Evolutionary conservation across 768 basidiomycete genomes (phyloP).

Genomic region (Vararia minispora): DNA sequence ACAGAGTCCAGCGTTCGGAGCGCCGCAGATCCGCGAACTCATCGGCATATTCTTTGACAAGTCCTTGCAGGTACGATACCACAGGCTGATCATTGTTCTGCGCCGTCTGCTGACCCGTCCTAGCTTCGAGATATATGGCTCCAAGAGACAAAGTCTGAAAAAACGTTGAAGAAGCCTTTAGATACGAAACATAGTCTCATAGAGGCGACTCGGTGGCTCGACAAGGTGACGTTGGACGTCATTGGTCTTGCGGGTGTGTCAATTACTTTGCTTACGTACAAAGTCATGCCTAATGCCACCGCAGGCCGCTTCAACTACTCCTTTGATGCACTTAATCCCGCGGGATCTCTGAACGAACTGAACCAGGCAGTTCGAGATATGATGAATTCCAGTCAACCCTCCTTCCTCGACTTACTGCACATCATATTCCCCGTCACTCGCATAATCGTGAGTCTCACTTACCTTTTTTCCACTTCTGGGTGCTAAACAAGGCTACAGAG

Average conservation of each 20-base stretch:
- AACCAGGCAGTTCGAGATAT: constrained; percentile 23
- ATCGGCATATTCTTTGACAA: constrained; percentile 14
- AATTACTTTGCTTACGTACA: too few species aligned
- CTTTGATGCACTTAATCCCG: constrained; percentile 23
- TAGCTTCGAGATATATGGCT: constrained; percentile 22
- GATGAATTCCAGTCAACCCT: constrained; percentile 16
- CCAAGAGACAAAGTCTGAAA: constrained; percentile 7
- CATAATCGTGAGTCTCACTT: background rate
- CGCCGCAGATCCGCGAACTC: constrained; percentile 15
- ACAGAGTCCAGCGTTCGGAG: constrained; percentile 18
- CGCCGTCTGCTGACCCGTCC: background rate
- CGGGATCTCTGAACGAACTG: constrained; percentile 19
- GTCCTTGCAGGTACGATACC: constrained; percentile 13
- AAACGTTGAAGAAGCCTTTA: constrained; percentile 4
- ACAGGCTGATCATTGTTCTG: background rate
- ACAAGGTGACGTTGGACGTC: constrained; percentile 15
- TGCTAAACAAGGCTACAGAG: constrained; percentile 15
- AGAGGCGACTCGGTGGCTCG: constrained; percentile 13
- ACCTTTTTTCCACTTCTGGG: too few species aligned
- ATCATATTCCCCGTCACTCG: constrained; percentile 21
- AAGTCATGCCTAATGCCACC: too few species aligned
- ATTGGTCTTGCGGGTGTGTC: constrained; percentile 16
- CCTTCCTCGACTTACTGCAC: constrained; percentile 26
- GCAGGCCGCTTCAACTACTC: constrained; percentile 28
- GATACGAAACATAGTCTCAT: background rate